Conservation (phyloP, 495 filamentous ascomycete species). For the Penicillium waksmanii region DNA sequence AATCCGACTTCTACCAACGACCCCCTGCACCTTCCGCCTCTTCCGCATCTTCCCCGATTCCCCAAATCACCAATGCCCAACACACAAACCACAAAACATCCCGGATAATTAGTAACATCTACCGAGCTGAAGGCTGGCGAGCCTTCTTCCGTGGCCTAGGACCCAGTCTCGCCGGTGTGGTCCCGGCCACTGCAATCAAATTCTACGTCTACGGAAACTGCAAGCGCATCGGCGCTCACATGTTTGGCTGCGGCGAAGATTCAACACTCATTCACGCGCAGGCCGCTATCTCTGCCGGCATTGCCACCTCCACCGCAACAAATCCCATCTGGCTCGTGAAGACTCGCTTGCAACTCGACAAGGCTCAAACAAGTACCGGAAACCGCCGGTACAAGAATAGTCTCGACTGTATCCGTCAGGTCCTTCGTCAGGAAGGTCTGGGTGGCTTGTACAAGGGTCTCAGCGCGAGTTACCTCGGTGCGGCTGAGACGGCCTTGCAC, state of each 20-base stretch:
- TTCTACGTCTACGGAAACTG: conserved; percentile 90
- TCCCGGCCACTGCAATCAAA: conserved; percentile 84
- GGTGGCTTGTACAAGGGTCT: conserved; percentile 82
- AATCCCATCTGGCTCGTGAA: conserved; percentile 95
- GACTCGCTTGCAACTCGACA: conserved; percentile 86
- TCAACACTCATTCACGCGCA: conserved; percentile 72
- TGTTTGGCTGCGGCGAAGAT: conserved; percentile 67
- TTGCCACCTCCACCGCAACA: conserved; percentile 82
- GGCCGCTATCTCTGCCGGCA: conserved; percentile 72
- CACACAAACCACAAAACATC: conserved; percentile 77
- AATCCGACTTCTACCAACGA: conserved; percentile 86
- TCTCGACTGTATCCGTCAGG: conserved; percentile 76
- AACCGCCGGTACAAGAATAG: conserved; percentile 78
- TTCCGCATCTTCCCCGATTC: conserved; percentile 32
- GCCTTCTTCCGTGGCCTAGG: conserved; percentile 89
- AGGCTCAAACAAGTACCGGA: conserved; percentile 60
- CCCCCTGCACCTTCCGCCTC: conserved; percentile 39
- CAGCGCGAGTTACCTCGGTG: conserved; percentile 84
- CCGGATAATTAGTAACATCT: conserved; percentile 77
- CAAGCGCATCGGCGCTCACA: conserved; percentile 71
- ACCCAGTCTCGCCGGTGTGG: conserved; percentile 83
- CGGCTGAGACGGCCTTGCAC: conserved; percentile 83
- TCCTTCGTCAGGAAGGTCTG: conserved; percentile 75
- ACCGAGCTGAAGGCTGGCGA: conserved; percentile 76
- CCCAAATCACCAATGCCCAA: conserved; percentile 43